phyloP scores from a whole-genome alignment of 169 alveolate species.

The Cryptosporidium sp. region DNA sequence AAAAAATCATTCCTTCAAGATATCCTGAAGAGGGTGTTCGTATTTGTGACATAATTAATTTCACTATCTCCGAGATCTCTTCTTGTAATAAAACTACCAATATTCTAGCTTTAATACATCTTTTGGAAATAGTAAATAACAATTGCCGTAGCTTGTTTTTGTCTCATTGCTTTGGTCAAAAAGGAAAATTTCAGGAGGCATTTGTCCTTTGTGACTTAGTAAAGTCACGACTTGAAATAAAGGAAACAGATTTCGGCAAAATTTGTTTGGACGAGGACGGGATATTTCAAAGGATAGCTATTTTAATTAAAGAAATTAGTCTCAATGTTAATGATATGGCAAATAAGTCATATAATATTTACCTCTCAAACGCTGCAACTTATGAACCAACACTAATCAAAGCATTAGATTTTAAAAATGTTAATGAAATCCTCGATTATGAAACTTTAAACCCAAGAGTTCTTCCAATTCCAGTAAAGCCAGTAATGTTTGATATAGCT shows the following conservation, averaged over 20 bases:
- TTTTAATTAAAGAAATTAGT: conserved; percentile 4
- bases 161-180: conserved; percentile 45
- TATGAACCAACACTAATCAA: not conserved
- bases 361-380: not conserved
- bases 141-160: conserved; percentile 55
- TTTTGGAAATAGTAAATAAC: not conserved
- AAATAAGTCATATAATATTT: conserved; percentile 28
- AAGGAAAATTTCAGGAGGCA: conserved; percentile 60
- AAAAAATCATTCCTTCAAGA: not conserved
- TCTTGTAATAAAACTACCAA: not conserved
- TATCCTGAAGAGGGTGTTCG: conserved; percentile 68
- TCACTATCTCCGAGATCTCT: conserved; percentile 35
- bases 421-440: not conserved
- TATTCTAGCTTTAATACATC: not conserved
- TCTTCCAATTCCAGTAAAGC: conserved; percentile 66
- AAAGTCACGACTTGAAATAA: conserved; percentile 38
- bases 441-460: conserved; percentile 23
- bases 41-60: conserved; percentile 39
- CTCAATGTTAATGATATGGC: conserved; percentile 1
- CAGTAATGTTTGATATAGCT: conserved; percentile 72
- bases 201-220: conserved; percentile 57
- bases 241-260: not conserved
- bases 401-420: not conserved
- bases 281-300: conserved; percentile 22
- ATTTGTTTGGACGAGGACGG: conserved; percentile 5